Evolutionary conservation across 306 rosid species (phyloP).

Genomic region (Corylus avellana): DNA sequence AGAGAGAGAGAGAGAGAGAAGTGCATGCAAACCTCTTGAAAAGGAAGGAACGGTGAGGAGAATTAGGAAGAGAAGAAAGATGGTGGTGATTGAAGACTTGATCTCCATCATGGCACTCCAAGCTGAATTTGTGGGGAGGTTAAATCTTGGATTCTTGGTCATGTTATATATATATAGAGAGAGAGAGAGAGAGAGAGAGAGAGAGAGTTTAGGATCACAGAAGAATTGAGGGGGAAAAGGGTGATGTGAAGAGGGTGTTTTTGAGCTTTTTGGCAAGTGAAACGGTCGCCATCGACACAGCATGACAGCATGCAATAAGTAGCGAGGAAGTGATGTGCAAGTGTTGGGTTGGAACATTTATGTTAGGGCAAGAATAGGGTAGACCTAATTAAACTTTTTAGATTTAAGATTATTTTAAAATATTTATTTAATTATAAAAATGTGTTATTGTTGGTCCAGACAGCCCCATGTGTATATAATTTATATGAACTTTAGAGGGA

Average conservation of each 20-base stretch:
- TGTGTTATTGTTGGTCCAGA: constrained; percentile 29
- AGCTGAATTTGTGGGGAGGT: background rate
- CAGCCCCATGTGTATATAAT: constrained; percentile 65
- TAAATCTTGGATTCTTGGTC: background rate
- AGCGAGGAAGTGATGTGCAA: constrained; percentile 37
- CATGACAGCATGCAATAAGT: constrained; percentile 23
- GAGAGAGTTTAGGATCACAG: no score
- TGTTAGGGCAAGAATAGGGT: constrained; percentile 29
- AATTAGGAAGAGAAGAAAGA: constrained; percentile 44
- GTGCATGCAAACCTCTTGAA: constrained; percentile 42
- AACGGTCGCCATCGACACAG: constrained; percentile 55
- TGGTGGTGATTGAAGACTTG: constrained; percentile 40
- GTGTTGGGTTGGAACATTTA: constrained; percentile 57
- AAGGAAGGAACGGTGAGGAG: constrained; percentile 43
- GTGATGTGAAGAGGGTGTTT: constrained; percentile 9
- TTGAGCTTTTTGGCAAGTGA: constrained; percentile 34
- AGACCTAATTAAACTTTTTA: no score
- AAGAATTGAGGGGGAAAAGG: no score
- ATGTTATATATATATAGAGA: no score
- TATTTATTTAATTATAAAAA: no score
- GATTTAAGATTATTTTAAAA: background rate
- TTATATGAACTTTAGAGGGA: constrained; percentile 40
- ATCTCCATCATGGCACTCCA: constrained; percentile 62
- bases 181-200: no score
- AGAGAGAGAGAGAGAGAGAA: constrained; percentile 1